Percentiles rank a stretch among this genome's conserved stretches.
These are phyloP conservation scores for Pterocarpus santalinus DNA, from an alignment of 306 rosid genomes.

Conservation along the genomic window DNA sequence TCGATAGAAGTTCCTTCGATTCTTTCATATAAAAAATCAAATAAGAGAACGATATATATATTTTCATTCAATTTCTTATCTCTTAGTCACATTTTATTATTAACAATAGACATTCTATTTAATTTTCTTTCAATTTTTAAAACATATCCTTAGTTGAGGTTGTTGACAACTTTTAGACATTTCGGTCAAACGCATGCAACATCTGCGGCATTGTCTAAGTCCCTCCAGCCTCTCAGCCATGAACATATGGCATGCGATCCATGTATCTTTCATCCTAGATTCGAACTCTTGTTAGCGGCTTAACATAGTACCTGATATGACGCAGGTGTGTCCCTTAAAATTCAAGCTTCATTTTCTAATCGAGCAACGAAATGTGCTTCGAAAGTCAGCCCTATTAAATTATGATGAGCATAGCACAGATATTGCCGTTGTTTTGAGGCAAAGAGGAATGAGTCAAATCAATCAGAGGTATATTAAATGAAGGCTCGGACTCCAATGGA, in stretches of 20 bases:
- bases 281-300: neutral
- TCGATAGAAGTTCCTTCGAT: neutral
- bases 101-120: neutral
- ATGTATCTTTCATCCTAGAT: neutral
- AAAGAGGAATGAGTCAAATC: neutral
- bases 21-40: neutral
- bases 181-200: neutral
- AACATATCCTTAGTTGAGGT: neutral
- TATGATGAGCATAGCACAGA: neutral
- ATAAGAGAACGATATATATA: neutral
- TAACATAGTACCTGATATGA: neutral
- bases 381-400: neutral
- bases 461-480: too few species aligned
- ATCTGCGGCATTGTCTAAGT: neutral
- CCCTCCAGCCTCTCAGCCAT: neutral
- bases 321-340: slow-evolving; percentile 4
- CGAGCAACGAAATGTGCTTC: neutral
- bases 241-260: slow-evolving; percentile 29
- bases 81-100: neutral
- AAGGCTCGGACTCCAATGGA: too few species aligned
- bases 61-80: too few species aligned
- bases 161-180: neutral
- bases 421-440: slow-evolving; percentile 2
- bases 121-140: too few species aligned
- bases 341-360: neutral